These are phyloP conservation scores for Capsicum pubescens DNA, from an alignment of 257 asterid genomes.

Conservation along the genomic window DNA sequence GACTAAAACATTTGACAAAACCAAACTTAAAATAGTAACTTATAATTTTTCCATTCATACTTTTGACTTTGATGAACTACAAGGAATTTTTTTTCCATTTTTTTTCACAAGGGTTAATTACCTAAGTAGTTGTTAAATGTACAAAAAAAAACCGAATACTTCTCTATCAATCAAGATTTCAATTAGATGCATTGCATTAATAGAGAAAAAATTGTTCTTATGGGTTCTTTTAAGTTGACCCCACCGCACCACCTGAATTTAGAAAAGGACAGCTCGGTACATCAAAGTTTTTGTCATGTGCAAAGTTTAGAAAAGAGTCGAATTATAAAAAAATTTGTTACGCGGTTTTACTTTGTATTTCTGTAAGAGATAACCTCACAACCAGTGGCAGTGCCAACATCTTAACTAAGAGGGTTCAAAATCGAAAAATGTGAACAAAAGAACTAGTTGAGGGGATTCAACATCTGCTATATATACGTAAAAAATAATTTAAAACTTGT, in stretches of 20 bases:
- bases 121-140: background rate
- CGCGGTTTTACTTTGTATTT: too few relatives aligned
- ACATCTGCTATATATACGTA: too few relatives aligned
- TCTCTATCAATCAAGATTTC: constrained; percentile 21
- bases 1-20: background rate
- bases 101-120: background rate
- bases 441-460: too few relatives aligned
- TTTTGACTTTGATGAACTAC: constrained; percentile 22
- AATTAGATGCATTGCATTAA: background rate
- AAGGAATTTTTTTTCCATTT: background rate
- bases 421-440: too few relatives aligned
- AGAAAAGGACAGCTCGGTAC: too few relatives aligned
- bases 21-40: background rate
- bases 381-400: too few relatives aligned
- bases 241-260: background rate
- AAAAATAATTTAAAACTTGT: too few relatives aligned
- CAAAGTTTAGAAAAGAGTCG: too few relatives aligned
- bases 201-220: background rate
- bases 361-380: too few relatives aligned
- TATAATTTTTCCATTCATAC: background rate
- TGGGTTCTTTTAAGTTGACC: background rate
- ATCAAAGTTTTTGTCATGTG: too few relatives aligned
- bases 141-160: background rate
- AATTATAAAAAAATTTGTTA: too few relatives aligned
- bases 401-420: too few relatives aligned